These are phyloP conservation scores for Tricholoma flavovirens DNA, from an alignment of 768 basidiomycete species.

Conservation along the genomic window DNA sequence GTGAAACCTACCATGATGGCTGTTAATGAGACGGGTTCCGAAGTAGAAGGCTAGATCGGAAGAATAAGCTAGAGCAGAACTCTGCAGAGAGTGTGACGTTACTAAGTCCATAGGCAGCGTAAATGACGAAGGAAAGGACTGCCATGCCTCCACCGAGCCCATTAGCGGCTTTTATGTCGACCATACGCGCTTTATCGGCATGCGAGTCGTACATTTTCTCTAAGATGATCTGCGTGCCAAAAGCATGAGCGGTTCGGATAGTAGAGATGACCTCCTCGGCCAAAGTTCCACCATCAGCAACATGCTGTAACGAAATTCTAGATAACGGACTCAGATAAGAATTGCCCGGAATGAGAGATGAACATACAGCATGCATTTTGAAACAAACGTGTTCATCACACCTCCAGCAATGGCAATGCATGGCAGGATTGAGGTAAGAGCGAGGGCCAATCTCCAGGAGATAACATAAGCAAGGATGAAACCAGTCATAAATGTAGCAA, in stretches of 20 bases:
- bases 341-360: too few species aligned
- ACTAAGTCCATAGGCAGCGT: too few species aligned
- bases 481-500: constrained; percentile 70
- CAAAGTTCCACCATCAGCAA: constrained; percentile 73
- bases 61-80: too few species aligned
- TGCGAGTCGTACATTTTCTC: constrained; percentile 57
- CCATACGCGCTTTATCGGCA: constrained; percentile 43
- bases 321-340: too few species aligned
- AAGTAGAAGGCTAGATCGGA: too few species aligned
- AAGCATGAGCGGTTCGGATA: constrained; percentile 88
- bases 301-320: constrained; percentile 62
- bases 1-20: constrained; percentile 39
- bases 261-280: constrained; percentile 93
- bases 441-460: constrained; percentile 79
- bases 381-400: constrained; percentile 63
- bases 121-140: too few species aligned
- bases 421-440: constrained; percentile 74
- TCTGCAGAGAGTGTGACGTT: too few species aligned
- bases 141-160: too few species aligned
- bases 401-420: constrained; percentile 73
- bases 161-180: constrained; percentile 57
- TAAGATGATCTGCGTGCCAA: constrained; percentile 71
- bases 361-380: constrained; percentile 62
- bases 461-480: constrained; percentile 68
- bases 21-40: too few species aligned